Evolutionary conservation across 768 basidiomycete genomes (phyloP).

Genomic region (Fistulinella prunicolor): DNA sequence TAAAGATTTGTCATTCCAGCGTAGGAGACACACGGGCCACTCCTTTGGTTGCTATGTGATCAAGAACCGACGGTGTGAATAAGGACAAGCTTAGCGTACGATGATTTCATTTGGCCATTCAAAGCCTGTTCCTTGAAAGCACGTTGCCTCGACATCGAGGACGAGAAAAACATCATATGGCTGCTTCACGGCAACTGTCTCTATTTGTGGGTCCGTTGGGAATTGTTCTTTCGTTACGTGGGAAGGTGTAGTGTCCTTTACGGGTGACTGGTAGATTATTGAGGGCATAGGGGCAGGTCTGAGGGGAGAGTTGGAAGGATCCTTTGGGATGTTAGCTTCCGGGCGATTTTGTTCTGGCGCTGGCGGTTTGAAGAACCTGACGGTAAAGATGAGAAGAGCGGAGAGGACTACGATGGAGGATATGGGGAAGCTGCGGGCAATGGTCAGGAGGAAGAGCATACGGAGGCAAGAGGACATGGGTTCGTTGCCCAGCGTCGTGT

Average conservation of each 20-base stretch:
- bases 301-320: background rate
- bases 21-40: conserved; percentile 86
- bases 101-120: conserved; percentile 96
- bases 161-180: conserved; percentile 80
- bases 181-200: conserved; percentile 33
- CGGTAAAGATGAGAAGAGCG: conserved; percentile 4
- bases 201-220: conserved; percentile 7
- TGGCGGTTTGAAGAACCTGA: conserved; percentile 5
- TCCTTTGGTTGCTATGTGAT: conserved; percentile 51
- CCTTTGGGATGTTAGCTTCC: too few species aligned
- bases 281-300: conserved; percentile 16
- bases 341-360: background rate
- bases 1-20: conserved; percentile 65
- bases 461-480: conserved; percentile 10
- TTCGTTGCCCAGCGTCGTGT: conserved; percentile 7
- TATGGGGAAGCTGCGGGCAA: conserved; percentile 8
- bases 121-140: conserved; percentile 60
- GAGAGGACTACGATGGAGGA: background rate
- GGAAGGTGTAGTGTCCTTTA: conserved; percentile 2
- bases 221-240: conserved; percentile 2
- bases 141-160: conserved; percentile 89
- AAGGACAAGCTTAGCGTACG: conserved; percentile 44
- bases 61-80: conserved; percentile 4
- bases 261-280: conserved; percentile 9
- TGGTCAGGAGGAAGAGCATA: conserved; percentile 10